Percentiles rank a stretch among this genome's conserved stretches.
These are phyloP conservation scores for Mortierella sp. DNA, from an alignment of 371 early-diverging fungal genomes.

Conservation along the genomic window DNA sequence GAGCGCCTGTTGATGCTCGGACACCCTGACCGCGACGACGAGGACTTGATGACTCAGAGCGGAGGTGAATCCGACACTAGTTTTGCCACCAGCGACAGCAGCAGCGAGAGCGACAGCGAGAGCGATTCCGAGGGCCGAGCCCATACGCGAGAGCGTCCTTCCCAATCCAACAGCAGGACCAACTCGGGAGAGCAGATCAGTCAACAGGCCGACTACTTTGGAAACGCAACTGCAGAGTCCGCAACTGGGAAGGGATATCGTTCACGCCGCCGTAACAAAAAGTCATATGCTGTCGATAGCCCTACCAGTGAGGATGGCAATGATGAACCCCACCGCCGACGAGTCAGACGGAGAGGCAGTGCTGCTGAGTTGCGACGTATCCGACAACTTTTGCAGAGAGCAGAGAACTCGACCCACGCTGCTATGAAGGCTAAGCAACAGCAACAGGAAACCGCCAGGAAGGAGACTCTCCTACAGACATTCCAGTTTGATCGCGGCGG, in stretches of 20 bases:
- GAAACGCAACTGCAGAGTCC: conserved; percentile 23
- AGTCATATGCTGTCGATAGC: conserved; percentile 16
- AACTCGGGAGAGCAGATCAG: conserved; percentile 9
- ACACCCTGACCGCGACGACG: conserved; percentile 48
- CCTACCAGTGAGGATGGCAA: conserved; percentile 33
- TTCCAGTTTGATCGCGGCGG: conserved; percentile 33
- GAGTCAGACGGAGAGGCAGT: conserved; percentile 32
- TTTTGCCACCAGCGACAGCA: neutral
- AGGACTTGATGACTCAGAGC: conserved; percentile 44
- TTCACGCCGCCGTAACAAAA: conserved; percentile 13
- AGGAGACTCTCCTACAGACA: conserved; percentile 29
- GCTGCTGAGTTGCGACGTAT: conserved; percentile 49
- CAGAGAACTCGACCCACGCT: conserved; percentile 52
- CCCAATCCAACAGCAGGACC: neutral
- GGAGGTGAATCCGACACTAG: conserved; percentile 20
- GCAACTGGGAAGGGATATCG: neutral
- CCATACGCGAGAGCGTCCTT: neutral
- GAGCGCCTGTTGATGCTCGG: conserved; percentile 54
- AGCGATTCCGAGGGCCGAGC: conserved; percentile 2
- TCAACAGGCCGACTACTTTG: conserved; percentile 36
- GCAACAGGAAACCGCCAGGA: conserved; percentile 25
- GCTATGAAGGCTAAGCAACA: conserved; percentile 33
- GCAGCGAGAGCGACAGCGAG: conserved; percentile 23
- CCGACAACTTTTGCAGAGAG: conserved; percentile 48
- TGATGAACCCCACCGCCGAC: conserved; percentile 15